phyloP scores from a whole-genome alignment of 257 asterid species.

The Verbena officinalis region DNA sequence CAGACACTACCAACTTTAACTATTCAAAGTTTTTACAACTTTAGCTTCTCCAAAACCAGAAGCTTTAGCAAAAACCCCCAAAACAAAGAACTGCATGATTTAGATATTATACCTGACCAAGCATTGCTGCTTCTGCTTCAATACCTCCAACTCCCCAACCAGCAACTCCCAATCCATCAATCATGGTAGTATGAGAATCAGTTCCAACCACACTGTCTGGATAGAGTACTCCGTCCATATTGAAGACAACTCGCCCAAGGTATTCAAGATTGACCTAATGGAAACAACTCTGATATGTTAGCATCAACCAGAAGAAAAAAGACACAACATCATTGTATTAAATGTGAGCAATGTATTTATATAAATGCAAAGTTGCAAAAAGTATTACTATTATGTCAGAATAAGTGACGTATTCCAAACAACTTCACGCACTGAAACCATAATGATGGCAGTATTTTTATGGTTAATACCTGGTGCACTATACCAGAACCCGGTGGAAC shows the following conservation, averaged over 20 bases:
- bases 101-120: slow-evolving; percentile 74
- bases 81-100: slow-evolving; percentile 4
- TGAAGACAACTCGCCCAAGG: slow-evolving; percentile 93
- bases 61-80: slow-evolving; percentile 3
- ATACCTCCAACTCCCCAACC: slow-evolving; percentile 99
- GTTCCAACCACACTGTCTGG: slow-evolving; percentile 98
- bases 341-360: not conserved
- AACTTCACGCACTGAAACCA: slow-evolving; percentile 11
- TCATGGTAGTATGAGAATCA: slow-evolving; percentile 98
- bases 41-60: no score
- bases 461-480: slow-evolving; percentile 79
- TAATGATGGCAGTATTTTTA: slow-evolving; percentile 17
- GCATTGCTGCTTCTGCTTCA: slow-evolving; percentile 99
- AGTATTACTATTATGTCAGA: not conserved
- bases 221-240: slow-evolving; percentile 75
- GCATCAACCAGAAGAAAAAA: slow-evolving; percentile 8
- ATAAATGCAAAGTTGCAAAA: slow-evolving; percentile 14
- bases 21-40: no score
- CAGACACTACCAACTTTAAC: no score
- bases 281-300: slow-evolving; percentile 13
- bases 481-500: slow-evolving; percentile 99
- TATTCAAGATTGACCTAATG: slow-evolving; percentile 90
- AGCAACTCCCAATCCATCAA: slow-evolving; percentile 95
- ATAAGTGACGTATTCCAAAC: slow-evolving; percentile 1
- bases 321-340: slow-evolving; percentile 1